Evolutionary conservation across 1,284 basidiomycete species (phyloP).

Genomic region (Testicularia cyperi): DNA sequence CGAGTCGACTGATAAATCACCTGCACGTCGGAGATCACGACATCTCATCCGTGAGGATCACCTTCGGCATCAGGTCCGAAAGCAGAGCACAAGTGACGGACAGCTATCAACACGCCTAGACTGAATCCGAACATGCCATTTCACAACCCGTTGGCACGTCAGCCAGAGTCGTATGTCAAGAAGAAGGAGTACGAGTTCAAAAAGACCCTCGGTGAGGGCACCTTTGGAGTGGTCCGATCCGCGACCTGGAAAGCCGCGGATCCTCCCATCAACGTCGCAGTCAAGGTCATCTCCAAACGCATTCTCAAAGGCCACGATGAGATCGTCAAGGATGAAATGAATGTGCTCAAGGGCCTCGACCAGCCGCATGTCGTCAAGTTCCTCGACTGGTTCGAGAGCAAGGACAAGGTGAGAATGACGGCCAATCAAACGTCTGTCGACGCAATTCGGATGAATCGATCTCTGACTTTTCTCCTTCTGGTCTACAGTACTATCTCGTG

Average conservation of each 20-base stretch:
- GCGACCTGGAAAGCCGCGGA: slow-evolving; percentile 48
- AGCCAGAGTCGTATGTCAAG: slow-evolving; percentile 52
- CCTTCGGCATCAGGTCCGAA: too few relatives aligned
- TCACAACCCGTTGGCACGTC: slow-evolving; percentile 42
- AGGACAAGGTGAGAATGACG: slow-evolving; percentile 34
- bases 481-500: slow-evolving; percentile 58
- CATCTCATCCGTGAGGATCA: too few relatives aligned
- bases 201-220: slow-evolving; percentile 57
- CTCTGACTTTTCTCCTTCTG: background rate
- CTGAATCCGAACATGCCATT: slow-evolving; percentile 40
- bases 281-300: slow-evolving; percentile 58
- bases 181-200: slow-evolving; percentile 59
- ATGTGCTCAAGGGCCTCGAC: slow-evolving; percentile 55
- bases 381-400: slow-evolving; percentile 60
- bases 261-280: slow-evolving; percentile 51
- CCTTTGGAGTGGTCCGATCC: slow-evolving; percentile 53
- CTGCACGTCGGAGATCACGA: too few relatives aligned
- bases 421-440: too few relatives aligned
- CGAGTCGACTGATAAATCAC: too few relatives aligned
- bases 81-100: too few relatives aligned
- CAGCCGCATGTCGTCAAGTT: slow-evolving; percentile 65
- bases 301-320: slow-evolving; percentile 54
- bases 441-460: too few relatives aligned
- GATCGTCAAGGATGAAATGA: slow-evolving; percentile 57
- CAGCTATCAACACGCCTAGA: too few relatives aligned